Evolutionary conservation across 768 basidiomycete species (phyloP).

Genomic region (Boletus subcaerulescens): DNA sequence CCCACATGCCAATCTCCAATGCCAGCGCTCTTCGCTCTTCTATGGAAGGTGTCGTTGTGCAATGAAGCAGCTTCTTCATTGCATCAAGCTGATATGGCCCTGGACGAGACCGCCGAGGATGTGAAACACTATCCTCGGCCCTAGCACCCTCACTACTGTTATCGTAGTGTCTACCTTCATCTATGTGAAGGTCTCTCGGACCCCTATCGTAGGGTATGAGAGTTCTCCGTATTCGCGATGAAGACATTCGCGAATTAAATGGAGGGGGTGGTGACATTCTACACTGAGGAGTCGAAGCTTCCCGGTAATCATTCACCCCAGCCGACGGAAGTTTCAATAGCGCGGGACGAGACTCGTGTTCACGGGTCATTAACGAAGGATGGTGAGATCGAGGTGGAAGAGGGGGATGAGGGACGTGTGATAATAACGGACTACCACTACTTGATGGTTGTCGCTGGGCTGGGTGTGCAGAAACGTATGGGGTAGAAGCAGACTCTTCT

Average conservation of each 20-base stretch:
- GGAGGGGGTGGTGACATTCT: constrained; percentile 32
- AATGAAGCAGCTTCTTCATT: constrained; percentile 64
- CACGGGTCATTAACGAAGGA: constrained; percentile 27
- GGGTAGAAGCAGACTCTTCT: constrained; percentile 43
- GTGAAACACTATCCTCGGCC: constrained; percentile 37
- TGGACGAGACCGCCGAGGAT: constrained; percentile 72
- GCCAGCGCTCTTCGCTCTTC: constrained; percentile 76
- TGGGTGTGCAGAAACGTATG: constrained; percentile 10
- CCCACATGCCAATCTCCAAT: constrained; percentile 74
- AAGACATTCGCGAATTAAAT: constrained; percentile 25
- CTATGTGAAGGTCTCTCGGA: constrained; percentile 24
- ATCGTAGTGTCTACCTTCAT: constrained; percentile 25
- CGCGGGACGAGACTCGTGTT: constrained; percentile 14
- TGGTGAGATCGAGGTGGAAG: constrained; percentile 30
- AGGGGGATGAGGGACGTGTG: constrained; percentile 11
- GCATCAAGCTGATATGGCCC: constrained; percentile 77
- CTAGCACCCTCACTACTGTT: constrained; percentile 18
- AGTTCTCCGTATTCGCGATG: constrained; percentile 30
- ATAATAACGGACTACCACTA: neutral
- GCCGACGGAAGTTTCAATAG: constrained; percentile 14
- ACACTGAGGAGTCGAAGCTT: constrained; percentile 21
- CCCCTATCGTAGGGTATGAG: constrained; percentile 28
- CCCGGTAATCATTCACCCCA: constrained; percentile 16
- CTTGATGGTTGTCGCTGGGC: neutral
- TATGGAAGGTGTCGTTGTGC: constrained; percentile 71